phyloP scores from a whole-genome alignment of 352 stramenopile species.

The Elongisporangium prolatum region DNA sequence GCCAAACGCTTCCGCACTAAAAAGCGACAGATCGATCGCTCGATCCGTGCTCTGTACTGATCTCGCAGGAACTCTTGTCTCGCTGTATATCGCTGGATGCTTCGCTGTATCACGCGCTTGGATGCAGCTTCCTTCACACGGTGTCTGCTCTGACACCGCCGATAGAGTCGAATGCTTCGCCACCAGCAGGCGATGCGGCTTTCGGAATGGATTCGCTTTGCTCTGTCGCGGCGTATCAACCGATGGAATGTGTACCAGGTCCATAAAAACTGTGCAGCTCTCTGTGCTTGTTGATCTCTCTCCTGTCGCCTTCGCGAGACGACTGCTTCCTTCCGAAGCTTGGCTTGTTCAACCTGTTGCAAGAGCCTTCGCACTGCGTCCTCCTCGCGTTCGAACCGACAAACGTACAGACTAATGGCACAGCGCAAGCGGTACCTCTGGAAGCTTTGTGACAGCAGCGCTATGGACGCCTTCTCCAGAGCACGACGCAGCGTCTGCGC shows the following conservation, averaged over 20 bases:
- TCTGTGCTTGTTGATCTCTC: neutral
- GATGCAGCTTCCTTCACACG: neutral
- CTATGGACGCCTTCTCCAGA: conserved; percentile 2
- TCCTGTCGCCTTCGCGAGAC: neutral
- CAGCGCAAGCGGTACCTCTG: conserved; percentile 5
- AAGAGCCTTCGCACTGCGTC: conserved; percentile 8
- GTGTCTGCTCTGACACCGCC: neutral
- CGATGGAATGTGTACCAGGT: neutral
- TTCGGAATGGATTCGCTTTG: neutral
- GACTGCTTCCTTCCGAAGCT: conserved; percentile 5
- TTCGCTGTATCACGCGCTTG: neutral
- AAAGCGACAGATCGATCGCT: neutral
- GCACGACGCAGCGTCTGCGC: conserved; percentile 6
- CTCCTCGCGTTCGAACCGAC: conserved; percentile 8
- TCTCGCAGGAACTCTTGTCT: neutral
- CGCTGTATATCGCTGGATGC: neutral
- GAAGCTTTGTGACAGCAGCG: conserved; percentile 1
- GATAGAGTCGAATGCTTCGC: neutral
- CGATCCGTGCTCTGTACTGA: neutral
- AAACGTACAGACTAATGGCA: conserved; percentile 15
- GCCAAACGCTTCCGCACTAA: neutral
- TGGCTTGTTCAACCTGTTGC: conserved; percentile 4
- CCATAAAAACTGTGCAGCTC: conserved; percentile 2
- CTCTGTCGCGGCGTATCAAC: neutral
- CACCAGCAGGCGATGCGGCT: conserved; percentile 5